Percentiles rank a stretch among this genome's conserved stretches.
These are phyloP conservation scores for Xerocomus minutiporus DNA, from an alignment of 1,284 basidiomycete genomes.

Conservation along the genomic window DNA sequence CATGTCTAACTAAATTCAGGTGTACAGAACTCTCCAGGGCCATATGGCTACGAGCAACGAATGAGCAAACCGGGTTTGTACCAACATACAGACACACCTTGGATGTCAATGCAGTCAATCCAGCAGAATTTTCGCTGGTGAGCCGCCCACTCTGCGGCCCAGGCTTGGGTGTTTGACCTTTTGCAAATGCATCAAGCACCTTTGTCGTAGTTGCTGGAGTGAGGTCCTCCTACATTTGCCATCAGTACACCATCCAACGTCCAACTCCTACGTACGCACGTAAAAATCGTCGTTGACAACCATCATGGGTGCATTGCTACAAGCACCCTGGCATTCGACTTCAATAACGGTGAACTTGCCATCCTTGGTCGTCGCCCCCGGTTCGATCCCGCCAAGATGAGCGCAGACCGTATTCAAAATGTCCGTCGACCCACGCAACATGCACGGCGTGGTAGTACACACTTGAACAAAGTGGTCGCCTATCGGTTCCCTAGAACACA, in stretches of 20 bases:
- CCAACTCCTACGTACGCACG: conserved; percentile 43
- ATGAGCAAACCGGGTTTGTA: conserved; percentile 11
- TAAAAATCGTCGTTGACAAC: conserved; percentile 97
- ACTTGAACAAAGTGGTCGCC: conserved; percentile 95
- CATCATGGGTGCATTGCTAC: conserved; percentile 99
- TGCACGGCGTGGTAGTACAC: conserved; percentile 98
- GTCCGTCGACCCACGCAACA: conserved; percentile 89
- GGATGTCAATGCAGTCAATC: conserved; percentile 76
- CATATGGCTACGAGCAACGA: conserved; percentile 70
- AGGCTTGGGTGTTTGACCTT: conserved; percentile 84
- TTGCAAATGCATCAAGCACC: conserved; percentile 80
- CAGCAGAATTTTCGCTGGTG: conserved; percentile 88
- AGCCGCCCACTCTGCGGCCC: conserved; percentile 87
- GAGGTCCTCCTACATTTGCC: conserved; percentile 77
- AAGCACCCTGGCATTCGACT: conserved; percentile 98
- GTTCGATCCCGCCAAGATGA: conserved; percentile 80
- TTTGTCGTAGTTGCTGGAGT: conserved; percentile 89
- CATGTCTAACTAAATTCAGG: conserved; percentile 76
- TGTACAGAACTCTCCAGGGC: conserved; percentile 85
- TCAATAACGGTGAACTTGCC: conserved; percentile 97
- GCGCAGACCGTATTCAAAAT: conserved; percentile 84
- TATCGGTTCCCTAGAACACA: conserved; percentile 75
- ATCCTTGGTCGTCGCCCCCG: conserved; percentile 90
- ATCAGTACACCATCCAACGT: conserved; percentile 2
- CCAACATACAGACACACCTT: conserved; percentile 53